Conservation (phyloP, 306 rosid species). For the Sesbania bispinosa region DNA sequence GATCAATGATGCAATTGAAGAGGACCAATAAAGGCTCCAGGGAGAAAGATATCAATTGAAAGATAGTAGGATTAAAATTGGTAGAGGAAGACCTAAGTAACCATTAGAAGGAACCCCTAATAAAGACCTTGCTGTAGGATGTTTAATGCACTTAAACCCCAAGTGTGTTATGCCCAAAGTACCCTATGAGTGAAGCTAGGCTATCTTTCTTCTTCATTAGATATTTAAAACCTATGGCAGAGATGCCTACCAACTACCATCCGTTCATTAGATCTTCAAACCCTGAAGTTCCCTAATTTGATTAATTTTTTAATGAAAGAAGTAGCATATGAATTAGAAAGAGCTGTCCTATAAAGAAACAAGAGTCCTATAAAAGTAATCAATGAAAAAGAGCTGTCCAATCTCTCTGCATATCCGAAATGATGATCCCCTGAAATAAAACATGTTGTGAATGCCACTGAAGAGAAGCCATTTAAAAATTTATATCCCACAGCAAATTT, state of each 20-base stretch:
- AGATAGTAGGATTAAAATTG: background rate
- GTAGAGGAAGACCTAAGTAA: too few species aligned
- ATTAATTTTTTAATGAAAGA: too few species aligned
- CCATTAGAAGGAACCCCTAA: too few species aligned
- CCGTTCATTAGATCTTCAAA: slow-evolving; percentile 6
- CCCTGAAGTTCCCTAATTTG: background rate
- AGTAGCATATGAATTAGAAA: too few species aligned
- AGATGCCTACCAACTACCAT: background rate
- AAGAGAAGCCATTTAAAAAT: too few species aligned
- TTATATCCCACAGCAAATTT: too few species aligned
- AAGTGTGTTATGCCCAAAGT: background rate
- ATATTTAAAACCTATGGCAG: background rate
- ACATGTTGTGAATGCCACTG: too few species aligned
- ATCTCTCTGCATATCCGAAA: too few species aligned
- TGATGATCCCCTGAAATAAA: too few species aligned
- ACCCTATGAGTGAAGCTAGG: background rate
- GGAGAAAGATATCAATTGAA: background rate
- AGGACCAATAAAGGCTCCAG: background rate
- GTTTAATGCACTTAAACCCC: background rate
- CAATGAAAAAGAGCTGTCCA: too few species aligned
- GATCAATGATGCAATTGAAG: background rate
- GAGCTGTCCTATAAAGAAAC: too few species aligned
- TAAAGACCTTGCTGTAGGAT: background rate
- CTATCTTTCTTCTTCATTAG: background rate
- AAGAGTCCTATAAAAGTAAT: too few species aligned